Evolutionary conservation across 1,284 basidiomycete species (phyloP).

Genomic region (Kalmanozyma brasiliensis): DNA sequence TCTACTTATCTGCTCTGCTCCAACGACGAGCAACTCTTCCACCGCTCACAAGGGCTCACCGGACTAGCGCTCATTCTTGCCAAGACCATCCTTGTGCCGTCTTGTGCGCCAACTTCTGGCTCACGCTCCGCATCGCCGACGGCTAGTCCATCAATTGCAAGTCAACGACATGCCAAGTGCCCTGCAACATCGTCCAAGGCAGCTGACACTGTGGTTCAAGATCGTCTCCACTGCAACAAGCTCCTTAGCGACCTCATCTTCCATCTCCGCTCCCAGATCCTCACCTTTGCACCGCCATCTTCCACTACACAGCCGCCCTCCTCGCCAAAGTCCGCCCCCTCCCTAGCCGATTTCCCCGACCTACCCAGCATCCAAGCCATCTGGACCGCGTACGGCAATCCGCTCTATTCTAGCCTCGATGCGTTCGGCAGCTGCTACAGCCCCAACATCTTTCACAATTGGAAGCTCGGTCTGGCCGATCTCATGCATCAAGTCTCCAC

Average conservation of each 20-base stretch:
- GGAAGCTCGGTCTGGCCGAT: slow-evolving; percentile 36
- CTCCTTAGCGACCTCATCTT: slow-evolving; percentile 37
- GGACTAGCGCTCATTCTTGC: slow-evolving; percentile 29
- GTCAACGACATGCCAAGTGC: background rate
- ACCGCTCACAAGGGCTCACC: slow-evolving; percentile 21
- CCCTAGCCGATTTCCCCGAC: slow-evolving; percentile 11
- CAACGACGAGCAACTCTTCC: slow-evolving; percentile 26
- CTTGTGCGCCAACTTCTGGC: slow-evolving; percentile 1
- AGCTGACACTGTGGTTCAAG: slow-evolving; percentile 2
- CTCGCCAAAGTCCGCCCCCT: background rate
- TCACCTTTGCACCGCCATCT: slow-evolving; percentile 16
- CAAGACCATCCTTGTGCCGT: slow-evolving; percentile 18
- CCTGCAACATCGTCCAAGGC: background rate
- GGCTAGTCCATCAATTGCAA: slow-evolving; percentile 4
- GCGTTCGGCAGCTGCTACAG: slow-evolving; percentile 30
- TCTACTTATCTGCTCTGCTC: slow-evolving; percentile 27
- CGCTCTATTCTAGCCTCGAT: slow-evolving; percentile 28
- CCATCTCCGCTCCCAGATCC: slow-evolving; percentile 26
- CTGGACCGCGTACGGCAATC: slow-evolving; percentile 22
- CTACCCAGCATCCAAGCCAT: slow-evolving; percentile 31
- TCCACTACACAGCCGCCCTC: background rate
- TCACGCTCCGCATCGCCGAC: background rate
- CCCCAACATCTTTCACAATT: slow-evolving; percentile 37
- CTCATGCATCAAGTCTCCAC: slow-evolving; percentile 34
- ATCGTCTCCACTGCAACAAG: slow-evolving; percentile 27